Evolutionary conservation across 768 basidiomycete genomes (phyloP).

Genomic region (Zangia roseola): DNA sequence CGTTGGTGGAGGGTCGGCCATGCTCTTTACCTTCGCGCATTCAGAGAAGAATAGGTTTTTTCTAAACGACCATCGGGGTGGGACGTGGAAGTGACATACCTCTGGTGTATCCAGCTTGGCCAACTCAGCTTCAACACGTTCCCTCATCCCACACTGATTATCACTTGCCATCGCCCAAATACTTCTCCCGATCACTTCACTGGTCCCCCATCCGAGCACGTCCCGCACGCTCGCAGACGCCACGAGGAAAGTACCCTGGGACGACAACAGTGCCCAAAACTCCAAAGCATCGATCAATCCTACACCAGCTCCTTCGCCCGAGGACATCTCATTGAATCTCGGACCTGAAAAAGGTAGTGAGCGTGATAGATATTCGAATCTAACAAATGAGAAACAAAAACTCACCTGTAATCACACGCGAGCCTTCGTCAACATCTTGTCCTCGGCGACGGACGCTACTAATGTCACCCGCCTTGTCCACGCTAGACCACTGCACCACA

Average conservation of each 20-base stretch:
- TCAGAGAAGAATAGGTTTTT: not conserved
- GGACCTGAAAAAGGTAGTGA: constrained; percentile 3
- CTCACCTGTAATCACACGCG: constrained; percentile 24
- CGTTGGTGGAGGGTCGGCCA: constrained; percentile 17
- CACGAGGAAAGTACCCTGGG: constrained; percentile 47
- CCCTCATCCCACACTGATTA: constrained; percentile 13
- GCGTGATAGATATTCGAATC: not conserved
- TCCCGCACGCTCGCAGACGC: constrained; percentile 52
- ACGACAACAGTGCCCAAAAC: constrained; percentile 54
- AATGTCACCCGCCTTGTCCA: constrained; percentile 48
- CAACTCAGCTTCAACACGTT: constrained; percentile 28
- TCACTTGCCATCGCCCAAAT: constrained; percentile 40
- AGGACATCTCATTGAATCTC: not conserved
- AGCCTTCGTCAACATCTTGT: not conserved
- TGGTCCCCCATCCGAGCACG: constrained; percentile 61
- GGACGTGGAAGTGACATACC: constrained; percentile 13
- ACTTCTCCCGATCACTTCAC: constrained; percentile 51
- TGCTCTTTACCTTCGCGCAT: not conserved
- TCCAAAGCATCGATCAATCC: constrained; percentile 25
- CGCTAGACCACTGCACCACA: constrained; percentile 55
- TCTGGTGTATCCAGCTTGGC: constrained; percentile 17
- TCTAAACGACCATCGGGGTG: not conserved
- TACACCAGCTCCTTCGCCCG: not conserved
- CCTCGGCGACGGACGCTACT: not conserved
- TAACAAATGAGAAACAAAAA: not conserved